A percentile compares a stretch with the other conserved stretches of the same genome.
These are phyloP conservation scores for Thielaviopsis musarum DNA, from an alignment of 2,329 filamentous ascomycete species.

Conservation along the genomic window DNA sequence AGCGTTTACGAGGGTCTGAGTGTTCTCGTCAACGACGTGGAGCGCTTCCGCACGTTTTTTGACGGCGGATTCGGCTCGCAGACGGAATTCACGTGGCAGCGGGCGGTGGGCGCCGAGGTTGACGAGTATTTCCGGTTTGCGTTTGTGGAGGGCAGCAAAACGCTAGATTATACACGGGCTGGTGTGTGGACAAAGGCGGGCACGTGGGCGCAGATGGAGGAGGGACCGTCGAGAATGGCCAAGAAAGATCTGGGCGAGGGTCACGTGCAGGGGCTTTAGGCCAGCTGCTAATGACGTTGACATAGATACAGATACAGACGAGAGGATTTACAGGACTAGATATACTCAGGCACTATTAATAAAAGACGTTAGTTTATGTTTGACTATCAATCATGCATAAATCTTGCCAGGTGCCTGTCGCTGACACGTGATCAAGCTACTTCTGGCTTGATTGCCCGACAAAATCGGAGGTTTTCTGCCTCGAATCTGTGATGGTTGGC, in stretches of 20 bases:
- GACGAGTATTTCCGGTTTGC: slow-evolving; percentile 67
- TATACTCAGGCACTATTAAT: too few species aligned
- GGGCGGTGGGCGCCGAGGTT: slow-evolving; percentile 26
- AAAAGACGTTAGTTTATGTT: too few species aligned
- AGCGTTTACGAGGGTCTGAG: slow-evolving; percentile 56
- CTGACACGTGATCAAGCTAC: too few species aligned
- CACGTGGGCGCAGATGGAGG: slow-evolving; percentile 47
- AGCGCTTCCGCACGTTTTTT: slow-evolving; percentile 59
- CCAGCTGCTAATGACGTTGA: not conserved
- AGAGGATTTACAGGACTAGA: too few species aligned
- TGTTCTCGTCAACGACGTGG: slow-evolving; percentile 72
- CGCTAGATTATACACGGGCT: slow-evolving; percentile 59
- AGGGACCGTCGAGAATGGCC: slow-evolving; percentile 36
- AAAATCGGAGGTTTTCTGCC: too few species aligned
- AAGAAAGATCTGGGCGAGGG: slow-evolving; percentile 14
- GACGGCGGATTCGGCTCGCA: slow-evolving; percentile 30
- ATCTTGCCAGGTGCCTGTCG: too few species aligned
- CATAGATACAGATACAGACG: too few species aligned
- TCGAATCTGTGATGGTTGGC: too few species aligned
- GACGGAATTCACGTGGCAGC: slow-evolving; percentile 41
- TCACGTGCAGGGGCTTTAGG: not conserved
- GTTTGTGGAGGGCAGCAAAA: slow-evolving; percentile 47
- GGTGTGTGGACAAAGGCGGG: slow-evolving; percentile 50
- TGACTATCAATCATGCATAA: too few species aligned
- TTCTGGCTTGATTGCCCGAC: too few species aligned